Evolutionary conservation across 768 basidiomycete genomes (phyloP).

Genomic region (Postia placenta): DNA sequence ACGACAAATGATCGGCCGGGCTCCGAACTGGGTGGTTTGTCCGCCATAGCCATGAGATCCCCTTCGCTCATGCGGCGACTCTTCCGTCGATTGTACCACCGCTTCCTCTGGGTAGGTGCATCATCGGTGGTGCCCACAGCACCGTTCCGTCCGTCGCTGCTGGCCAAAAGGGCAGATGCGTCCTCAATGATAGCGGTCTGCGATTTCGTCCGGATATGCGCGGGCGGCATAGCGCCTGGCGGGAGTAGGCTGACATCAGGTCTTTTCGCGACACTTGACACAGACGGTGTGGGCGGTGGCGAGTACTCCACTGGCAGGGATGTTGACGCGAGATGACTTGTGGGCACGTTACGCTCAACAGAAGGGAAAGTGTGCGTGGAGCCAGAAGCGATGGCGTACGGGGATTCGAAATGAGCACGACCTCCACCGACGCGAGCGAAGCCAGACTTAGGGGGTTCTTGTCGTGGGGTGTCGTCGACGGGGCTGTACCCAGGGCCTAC

Average conservation of each 20-base stretch:
- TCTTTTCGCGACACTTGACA: slow-evolving; percentile 36
- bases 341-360: slow-evolving; percentile 32
- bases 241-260: slow-evolving; percentile 28
- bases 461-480: slow-evolving; percentile 33
- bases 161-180: slow-evolving; percentile 10
- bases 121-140: background rate
- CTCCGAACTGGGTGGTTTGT: slow-evolving; percentile 9
- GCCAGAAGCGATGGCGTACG: slow-evolving; percentile 68
- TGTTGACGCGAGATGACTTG: slow-evolving; percentile 12
- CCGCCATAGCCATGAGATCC: slow-evolving; percentile 25
- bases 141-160: background rate
- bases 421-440: slow-evolving; percentile 89
- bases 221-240: slow-evolving; percentile 60
- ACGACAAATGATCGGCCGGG: slow-evolving; percentile 30
- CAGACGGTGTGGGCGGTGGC: slow-evolving; percentile 46
- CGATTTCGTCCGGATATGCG: slow-evolving; percentile 69
- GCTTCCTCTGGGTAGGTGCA: slow-evolving; percentile 41
- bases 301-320: slow-evolving; percentile 29
- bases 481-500: slow-evolving; percentile 45
- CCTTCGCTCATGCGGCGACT: slow-evolving; percentile 57
- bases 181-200: slow-evolving; percentile 80
- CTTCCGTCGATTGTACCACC: slow-evolving; percentile 64
- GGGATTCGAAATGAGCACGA: slow-evolving; percentile 76
- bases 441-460: slow-evolving; percentile 39
- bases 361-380: slow-evolving; percentile 68